These are phyloP conservation scores for Aspergillus panamensis DNA, from an alignment of 495 filamentous ascomycete genomes.

Conservation along the genomic window DNA sequence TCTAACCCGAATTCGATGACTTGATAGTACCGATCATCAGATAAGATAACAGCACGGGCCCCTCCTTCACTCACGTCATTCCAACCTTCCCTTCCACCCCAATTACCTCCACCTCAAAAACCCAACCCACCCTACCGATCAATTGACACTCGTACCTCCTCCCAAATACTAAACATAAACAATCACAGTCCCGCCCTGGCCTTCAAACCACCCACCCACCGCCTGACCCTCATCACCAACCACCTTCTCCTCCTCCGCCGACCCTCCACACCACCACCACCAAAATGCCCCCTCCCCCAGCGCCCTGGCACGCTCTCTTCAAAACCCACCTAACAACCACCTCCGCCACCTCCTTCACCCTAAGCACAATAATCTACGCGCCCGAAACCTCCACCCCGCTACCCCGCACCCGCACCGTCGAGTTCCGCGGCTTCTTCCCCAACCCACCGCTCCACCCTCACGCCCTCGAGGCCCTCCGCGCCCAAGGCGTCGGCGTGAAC, in stretches of 20 bases:
- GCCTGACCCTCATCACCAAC: background rate
- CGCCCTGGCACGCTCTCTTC: conserved; percentile 69
- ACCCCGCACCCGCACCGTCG: conserved; percentile 60
- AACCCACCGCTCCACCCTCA: conserved; percentile 44
- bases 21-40: conserved; percentile 8
- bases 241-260: background rate
- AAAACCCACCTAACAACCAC: conserved; percentile 60
- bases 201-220: background rate
- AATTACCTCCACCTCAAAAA: background rate
- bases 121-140: background rate
- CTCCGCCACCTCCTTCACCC: conserved; percentile 69
- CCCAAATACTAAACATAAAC: background rate
- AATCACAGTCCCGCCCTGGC: no score
- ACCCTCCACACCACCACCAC: background rate
- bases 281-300: conserved; percentile 21
- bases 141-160: background rate
- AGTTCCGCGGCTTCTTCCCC: conserved; percentile 82
- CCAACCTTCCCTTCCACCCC: background rate
- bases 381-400: conserved; percentile 33
- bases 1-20: background rate
- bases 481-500: conserved; percentile 54
- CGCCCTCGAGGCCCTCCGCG: conserved; percentile 63
- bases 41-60: conserved; percentile 24
- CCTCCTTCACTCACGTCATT: conserved; percentile 18
- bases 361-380: conserved; percentile 59